Evolutionary conservation across 1,284 basidiomycete species (phyloP).

Genomic region (Ustilago xerochloae): DNA sequence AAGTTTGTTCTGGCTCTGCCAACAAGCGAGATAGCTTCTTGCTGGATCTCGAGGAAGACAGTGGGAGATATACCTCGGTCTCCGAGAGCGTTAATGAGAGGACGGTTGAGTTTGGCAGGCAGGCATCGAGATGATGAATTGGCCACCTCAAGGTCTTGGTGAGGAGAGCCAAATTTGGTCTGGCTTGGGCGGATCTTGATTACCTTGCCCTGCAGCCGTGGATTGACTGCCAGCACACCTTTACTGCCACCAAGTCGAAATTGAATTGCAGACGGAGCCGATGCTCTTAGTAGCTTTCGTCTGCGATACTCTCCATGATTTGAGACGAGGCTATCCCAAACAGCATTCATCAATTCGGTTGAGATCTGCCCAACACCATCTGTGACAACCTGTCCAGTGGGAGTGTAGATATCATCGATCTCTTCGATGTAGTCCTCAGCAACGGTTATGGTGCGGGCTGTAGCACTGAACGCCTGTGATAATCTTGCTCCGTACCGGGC

Average conservation of each 20-base stretch:
- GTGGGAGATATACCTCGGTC: slow-evolving; percentile 16
- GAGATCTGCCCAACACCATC: slow-evolving; percentile 42
- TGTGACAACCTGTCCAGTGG: slow-evolving; percentile 5
- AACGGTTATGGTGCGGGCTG: slow-evolving; percentile 21
- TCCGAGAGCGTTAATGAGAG: slow-evolving; percentile 38
- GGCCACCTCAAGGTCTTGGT: slow-evolving; percentile 35
- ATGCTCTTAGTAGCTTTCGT: slow-evolving; percentile 15
- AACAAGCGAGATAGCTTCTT: slow-evolving; percentile 25
- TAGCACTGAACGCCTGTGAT: slow-evolving; percentile 47
- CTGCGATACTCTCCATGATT: slow-evolving; percentile 27
- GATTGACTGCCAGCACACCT: slow-evolving; percentile 39
- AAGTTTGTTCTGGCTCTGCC: slow-evolving; percentile 23
- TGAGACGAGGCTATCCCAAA: slow-evolving; percentile 24
- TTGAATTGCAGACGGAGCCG: slow-evolving; percentile 40
- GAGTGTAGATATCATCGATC: background rate
- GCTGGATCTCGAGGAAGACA: slow-evolving; percentile 22
- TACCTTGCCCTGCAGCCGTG: slow-evolving; percentile 15
- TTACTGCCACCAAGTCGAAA: slow-evolving; percentile 39
- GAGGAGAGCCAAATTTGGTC: slow-evolving; percentile 27
- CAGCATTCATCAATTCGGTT: slow-evolving; percentile 28
- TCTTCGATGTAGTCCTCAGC: background rate
- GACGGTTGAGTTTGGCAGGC: slow-evolving; percentile 36
- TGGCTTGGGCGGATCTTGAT: slow-evolving; percentile 25
- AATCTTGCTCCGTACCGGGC: slow-evolving; percentile 31
- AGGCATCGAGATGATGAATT: slow-evolving; percentile 20